Evolutionary conservation across 495 filamentous ascomycete genomes (phyloP).

Genomic region (Penicillium soppii): DNA sequence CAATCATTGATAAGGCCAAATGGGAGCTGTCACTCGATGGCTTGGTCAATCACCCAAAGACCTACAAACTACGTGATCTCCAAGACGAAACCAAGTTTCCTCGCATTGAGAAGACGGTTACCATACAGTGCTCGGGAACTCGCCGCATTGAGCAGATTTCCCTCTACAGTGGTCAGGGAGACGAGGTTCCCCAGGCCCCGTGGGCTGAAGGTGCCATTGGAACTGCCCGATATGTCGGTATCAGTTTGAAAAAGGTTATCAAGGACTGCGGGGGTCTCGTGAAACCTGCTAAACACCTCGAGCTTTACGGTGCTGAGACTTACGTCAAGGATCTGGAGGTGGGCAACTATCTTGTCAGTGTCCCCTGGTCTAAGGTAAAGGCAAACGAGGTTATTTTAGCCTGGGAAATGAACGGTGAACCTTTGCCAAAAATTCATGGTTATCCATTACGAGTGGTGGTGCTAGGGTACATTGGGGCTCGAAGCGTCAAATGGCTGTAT

Average conservation of each 20-base stretch:
- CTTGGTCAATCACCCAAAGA: slow-evolving; percentile 54
- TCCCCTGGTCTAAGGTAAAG: slow-evolving; percentile 65
- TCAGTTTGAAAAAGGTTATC: slow-evolving; percentile 64
- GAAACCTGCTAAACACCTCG: slow-evolving; percentile 56
- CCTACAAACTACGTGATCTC: slow-evolving; percentile 53
- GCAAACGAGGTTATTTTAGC: slow-evolving; percentile 64
- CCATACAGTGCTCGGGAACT: slow-evolving; percentile 69
- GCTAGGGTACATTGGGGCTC: slow-evolving; percentile 57
- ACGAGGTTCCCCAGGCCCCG: slow-evolving; percentile 68
- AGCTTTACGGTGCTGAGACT: slow-evolving; percentile 64
- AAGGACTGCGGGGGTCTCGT: slow-evolving; percentile 62
- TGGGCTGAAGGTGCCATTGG: slow-evolving; percentile 68
- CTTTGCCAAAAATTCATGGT: slow-evolving; percentile 64
- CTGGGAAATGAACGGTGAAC: slow-evolving; percentile 70
- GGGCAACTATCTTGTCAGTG: slow-evolving; percentile 62
- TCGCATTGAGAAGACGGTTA: slow-evolving; percentile 51
- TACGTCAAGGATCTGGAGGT: slow-evolving; percentile 64
- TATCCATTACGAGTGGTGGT: slow-evolving; percentile 62
- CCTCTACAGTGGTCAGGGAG: slow-evolving; percentile 62
- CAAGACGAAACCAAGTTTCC: slow-evolving; percentile 57
- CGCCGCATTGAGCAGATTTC: slow-evolving; percentile 65
- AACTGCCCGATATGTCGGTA: slow-evolving; percentile 60
- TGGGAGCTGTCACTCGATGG: slow-evolving; percentile 55
- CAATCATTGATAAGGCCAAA: slow-evolving; percentile 54
- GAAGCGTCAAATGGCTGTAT: slow-evolving; percentile 45